A percentile compares a stretch with the other conserved stretches of the same genome.
phyloP scores from a whole-genome alignment of 345 rosid species.

The Linum trigynum region DNA sequence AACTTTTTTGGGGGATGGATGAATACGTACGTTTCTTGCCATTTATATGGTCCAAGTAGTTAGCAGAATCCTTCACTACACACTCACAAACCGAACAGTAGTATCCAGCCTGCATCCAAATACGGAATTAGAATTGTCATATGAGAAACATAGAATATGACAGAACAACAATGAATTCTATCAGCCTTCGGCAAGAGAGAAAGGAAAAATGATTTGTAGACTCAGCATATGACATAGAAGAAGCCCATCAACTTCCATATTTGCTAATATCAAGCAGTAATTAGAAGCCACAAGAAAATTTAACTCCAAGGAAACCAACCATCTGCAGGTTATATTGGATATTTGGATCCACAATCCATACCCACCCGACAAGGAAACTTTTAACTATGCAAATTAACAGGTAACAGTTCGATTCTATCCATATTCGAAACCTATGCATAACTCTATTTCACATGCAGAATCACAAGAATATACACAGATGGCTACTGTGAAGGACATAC shows the following conservation, averaged over 20 bases:
- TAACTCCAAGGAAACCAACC: no score
- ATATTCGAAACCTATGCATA: neutral
- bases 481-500: constrained; percentile 24
- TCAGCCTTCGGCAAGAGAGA: no score
- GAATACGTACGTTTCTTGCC: constrained; percentile 80
- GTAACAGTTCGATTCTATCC: neutral
- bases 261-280: no score
- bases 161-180: neutral
- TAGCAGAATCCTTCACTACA: constrained; percentile 97
- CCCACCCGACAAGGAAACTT: no score
- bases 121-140: neutral
- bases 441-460: neutral
- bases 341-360: no score
- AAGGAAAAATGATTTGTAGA: no score
- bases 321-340: no score
- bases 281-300: neutral
- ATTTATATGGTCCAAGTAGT: constrained; percentile 97
- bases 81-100: constrained; percentile 91
- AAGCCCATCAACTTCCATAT: no score
- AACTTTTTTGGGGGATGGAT: neutral
- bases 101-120: constrained; percentile 73
- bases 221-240: no score
- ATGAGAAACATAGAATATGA: neutral
- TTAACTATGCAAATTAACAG: no score
- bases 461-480: neutral